Evolutionary conservation across 2,329 filamentous ascomycete species (phyloP).

Genomic region (Penicillium sp.): DNA sequence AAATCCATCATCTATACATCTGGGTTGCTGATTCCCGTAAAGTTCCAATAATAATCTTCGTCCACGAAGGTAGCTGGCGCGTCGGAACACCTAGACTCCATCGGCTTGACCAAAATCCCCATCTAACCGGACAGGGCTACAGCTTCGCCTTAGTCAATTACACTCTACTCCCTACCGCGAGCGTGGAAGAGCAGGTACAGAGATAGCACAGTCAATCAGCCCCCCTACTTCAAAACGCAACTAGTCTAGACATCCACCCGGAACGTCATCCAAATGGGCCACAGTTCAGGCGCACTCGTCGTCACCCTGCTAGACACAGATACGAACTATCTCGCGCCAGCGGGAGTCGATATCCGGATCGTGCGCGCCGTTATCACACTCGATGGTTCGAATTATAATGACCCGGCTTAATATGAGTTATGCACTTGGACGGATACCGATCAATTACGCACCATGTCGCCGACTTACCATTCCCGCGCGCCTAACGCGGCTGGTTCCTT

Average conservation of each 20-base stretch:
- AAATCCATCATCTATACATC: too few relatives aligned
- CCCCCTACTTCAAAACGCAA: neutral
- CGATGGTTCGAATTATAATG: slow-evolving; percentile 12
- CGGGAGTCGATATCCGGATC: slow-evolving; percentile 1
- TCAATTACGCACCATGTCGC: neutral
- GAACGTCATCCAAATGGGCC: slow-evolving; percentile 2
- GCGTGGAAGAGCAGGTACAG: slow-evolving; percentile 8
- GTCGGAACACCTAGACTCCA: slow-evolving; percentile 3
- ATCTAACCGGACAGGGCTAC: slow-evolving; percentile 4
- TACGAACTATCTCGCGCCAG: neutral
- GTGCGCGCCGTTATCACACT: slow-evolving; percentile 3
- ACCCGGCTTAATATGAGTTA: too few relatives aligned
- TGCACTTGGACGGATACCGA: neutral
- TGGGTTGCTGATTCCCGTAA: too few relatives aligned
- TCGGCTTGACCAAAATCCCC: slow-evolving; percentile 1
- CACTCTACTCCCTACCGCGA: slow-evolving; percentile 3
- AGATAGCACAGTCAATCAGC: slow-evolving; percentile 1
- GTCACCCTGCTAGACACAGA: slow-evolving; percentile 4
- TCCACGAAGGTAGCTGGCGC: slow-evolving; percentile 9
- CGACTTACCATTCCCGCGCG: slow-evolving; percentile 1
- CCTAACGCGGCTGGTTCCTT: slow-evolving; percentile 6
- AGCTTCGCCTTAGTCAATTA: too few relatives aligned
- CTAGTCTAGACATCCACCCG: neutral
- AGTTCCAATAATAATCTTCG: slow-evolving; percentile 5
- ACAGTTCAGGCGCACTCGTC: slow-evolving; percentile 7